phyloP scores from a whole-genome alignment of 108 stramenopile species.

The Pseudonitzschia pungens region DNA sequence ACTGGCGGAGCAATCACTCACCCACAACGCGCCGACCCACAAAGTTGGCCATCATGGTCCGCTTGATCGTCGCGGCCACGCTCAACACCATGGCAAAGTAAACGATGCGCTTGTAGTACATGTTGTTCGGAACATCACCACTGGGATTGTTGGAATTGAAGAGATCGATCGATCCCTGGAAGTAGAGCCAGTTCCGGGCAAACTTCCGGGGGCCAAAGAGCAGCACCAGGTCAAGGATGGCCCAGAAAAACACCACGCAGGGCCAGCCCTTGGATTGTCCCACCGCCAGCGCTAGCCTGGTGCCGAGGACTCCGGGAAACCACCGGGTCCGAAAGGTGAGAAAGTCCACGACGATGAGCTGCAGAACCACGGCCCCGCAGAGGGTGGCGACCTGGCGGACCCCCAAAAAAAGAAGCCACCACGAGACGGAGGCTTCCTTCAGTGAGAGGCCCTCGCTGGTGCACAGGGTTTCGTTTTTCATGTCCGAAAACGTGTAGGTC shows the following conservation, averaged over 20 bases:
- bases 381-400: slow-evolving; percentile 38
- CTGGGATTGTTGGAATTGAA: slow-evolving; percentile 42
- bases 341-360: slow-evolving; percentile 44
- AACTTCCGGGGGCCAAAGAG: slow-evolving; percentile 31
- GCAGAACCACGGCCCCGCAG: slow-evolving; percentile 20
- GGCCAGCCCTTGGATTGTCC: slow-evolving; percentile 58
- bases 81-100: slow-evolving; percentile 15
- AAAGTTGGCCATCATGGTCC: slow-evolving; percentile 28
- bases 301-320: slow-evolving; percentile 25
- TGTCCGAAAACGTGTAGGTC: slow-evolving; percentile 6
- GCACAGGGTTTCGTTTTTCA: background rate
- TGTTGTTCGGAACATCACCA: slow-evolving; percentile 29
- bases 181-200: slow-evolving; percentile 45
- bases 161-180: slow-evolving; percentile 31
- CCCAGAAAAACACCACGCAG: slow-evolving; percentile 42
- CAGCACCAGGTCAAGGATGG: slow-evolving; percentile 33
- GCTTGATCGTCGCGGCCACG: slow-evolving; percentile 17
- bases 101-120: slow-evolving; percentile 18
- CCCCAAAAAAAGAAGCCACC: slow-evolving; percentile 37
- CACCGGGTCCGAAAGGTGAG: slow-evolving; percentile 29
- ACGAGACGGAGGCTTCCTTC: slow-evolving; percentile 28
- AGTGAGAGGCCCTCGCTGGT: background rate
- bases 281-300: slow-evolving; percentile 30
- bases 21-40: slow-evolving; percentile 31
- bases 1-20: slow-evolving; percentile 10